phyloP scores from a whole-genome alignment of 139 green algal species.

The Gonium pectorale region DNA sequence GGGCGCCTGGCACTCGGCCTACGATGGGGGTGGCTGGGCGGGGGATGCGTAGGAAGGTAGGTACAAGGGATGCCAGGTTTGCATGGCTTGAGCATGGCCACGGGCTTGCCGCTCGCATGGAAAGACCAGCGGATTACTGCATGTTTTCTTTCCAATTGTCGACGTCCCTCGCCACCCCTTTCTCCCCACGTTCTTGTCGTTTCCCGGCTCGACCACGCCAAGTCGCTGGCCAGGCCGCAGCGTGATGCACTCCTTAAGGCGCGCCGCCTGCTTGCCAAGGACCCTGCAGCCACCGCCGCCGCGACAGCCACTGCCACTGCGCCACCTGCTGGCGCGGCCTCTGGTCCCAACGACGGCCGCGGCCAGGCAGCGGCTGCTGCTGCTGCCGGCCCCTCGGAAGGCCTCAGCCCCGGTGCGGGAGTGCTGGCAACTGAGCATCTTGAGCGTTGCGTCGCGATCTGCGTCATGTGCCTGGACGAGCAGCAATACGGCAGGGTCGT shows the following conservation, averaged over 20 bases:
- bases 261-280: neutral
- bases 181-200: neutral
- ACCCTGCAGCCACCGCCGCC: neutral
- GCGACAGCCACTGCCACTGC: neutral
- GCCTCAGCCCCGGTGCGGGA: neutral
- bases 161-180: too few relatives aligned
- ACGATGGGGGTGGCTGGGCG: too few relatives aligned
- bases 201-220: neutral
- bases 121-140: too few relatives aligned
- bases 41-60: too few relatives aligned
- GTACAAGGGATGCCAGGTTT: too few relatives aligned
- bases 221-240: conserved; percentile 39
- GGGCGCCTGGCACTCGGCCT: too few relatives aligned
- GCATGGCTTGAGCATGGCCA: too few relatives aligned
- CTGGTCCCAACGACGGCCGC: neutral
- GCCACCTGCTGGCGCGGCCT: neutral
- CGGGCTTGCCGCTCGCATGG: too few relatives aligned
- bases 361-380: neutral
- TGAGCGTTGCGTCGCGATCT: conserved; percentile 3
- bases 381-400: neutral
- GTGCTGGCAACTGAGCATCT: conserved; percentile 25
- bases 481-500: neutral
- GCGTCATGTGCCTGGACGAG: conserved; percentile 12
- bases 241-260: conserved; percentile 31
- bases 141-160: too few relatives aligned